Evolutionary conservation across 129 eudicot species (phyloP).

Genomic region (Saussurea involucrata): DNA sequence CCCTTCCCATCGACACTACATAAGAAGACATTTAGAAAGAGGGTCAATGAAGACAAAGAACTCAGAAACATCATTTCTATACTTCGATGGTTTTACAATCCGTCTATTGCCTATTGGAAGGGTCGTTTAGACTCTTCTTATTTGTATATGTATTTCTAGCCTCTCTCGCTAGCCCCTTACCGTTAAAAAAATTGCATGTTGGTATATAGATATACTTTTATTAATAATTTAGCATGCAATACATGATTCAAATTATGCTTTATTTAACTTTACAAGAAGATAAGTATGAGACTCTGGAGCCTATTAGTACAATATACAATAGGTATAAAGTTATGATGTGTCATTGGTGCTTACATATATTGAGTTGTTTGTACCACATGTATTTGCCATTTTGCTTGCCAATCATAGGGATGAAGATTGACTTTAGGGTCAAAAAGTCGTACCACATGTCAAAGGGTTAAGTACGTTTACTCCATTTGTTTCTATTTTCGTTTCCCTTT

Average conservation of each 20-base stretch:
- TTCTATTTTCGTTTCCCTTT: neutral
- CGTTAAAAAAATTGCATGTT: no score
- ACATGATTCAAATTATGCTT: neutral
- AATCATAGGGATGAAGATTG: conserved; percentile 18
- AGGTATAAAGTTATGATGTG: neutral
- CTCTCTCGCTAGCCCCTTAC: no score
- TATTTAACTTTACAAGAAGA: neutral
- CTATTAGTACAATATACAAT: neutral
- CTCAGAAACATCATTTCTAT: no score
- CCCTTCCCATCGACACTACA: no score
- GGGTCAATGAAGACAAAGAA: no score
- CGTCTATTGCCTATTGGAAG: no score
- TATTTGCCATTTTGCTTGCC: neutral
- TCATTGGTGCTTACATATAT: conserved; percentile 11
- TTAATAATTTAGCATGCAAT: no score
- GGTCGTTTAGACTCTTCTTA: no score
- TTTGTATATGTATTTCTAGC: no score
- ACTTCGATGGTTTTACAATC: no score
- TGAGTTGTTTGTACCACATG: conserved; percentile 21
- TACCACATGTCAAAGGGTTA: conserved; percentile 29
- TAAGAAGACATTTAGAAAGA: no score
- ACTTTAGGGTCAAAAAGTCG: conserved; percentile 26
- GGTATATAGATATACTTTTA: no score
- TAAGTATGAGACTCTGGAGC: neutral
- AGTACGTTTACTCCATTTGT: conserved; percentile 31